These are phyloP conservation scores for Planoprotostelium fungivorum DNA, from an alignment of 78 protist genomes.

Conservation along the genomic window DNA sequence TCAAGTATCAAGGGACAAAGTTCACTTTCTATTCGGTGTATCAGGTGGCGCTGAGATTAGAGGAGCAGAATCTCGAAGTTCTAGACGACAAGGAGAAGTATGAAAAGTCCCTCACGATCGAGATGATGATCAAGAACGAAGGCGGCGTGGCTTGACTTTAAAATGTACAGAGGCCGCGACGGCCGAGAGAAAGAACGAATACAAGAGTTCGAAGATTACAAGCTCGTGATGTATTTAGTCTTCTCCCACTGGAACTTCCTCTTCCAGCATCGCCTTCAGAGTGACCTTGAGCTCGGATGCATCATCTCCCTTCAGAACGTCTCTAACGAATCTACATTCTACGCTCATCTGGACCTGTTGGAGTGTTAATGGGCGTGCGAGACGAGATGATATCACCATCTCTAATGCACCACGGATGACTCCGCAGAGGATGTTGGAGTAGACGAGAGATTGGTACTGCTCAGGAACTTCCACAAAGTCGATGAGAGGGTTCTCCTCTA, in stretches of 20 bases:
- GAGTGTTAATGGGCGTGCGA: background rate
- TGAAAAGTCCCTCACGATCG: background rate
- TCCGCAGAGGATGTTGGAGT: conserved; percentile 91
- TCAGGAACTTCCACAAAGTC: conserved; percentile 95
- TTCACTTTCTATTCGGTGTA: background rate
- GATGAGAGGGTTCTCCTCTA: conserved; percentile 73
- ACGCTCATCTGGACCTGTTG: conserved; percentile 63
- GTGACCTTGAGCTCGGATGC: conserved; percentile 76
- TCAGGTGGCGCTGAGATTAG: background rate
- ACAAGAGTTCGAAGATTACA: too few relatives aligned
- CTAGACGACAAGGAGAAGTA: background rate
- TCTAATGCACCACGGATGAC: conserved; percentile 95
- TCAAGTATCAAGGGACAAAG: background rate
- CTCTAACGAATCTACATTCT: conserved; percentile 49
- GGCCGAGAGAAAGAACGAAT: too few relatives aligned
- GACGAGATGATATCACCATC: conserved; percentile 51
- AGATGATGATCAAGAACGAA: background rate
- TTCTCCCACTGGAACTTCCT: conserved; percentile 55
- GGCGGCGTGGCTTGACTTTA: background rate
- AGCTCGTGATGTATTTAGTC: too few relatives aligned
- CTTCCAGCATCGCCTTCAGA: conserved; percentile 61
- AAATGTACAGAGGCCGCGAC: too few relatives aligned
- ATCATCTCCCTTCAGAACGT: conserved; percentile 78
- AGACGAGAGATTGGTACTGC: conserved; percentile 26
- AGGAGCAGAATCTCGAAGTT: background rate